Percentiles rank a stretch among this genome's conserved stretches.
Conservation (phyloP, 208 protist species). For the Pavlovales sp. region DNA sequence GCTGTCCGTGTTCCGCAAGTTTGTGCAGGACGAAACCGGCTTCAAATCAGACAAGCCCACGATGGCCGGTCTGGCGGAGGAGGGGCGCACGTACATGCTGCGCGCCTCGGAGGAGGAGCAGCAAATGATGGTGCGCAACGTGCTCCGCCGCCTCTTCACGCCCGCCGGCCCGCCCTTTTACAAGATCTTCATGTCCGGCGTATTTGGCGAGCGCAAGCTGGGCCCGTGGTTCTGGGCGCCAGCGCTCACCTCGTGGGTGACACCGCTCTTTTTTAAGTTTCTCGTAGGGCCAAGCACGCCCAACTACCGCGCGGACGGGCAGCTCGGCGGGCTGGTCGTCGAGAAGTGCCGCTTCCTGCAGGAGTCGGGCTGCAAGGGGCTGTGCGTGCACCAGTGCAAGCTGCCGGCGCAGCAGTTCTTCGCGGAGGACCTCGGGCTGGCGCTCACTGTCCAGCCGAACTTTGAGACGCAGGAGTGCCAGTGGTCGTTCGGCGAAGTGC, state of each 20-base stretch:
- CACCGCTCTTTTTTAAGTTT: slow-evolving; percentile 33
- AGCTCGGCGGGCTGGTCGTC: slow-evolving; percentile 44
- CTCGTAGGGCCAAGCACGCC: slow-evolving; percentile 36
- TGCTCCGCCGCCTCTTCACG: slow-evolving; percentile 40
- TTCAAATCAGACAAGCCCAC: background rate
- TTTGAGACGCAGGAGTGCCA: slow-evolving; percentile 46
- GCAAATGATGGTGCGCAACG: slow-evolving; percentile 29
- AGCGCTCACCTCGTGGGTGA: slow-evolving; percentile 28
- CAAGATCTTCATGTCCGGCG: slow-evolving; percentile 44
- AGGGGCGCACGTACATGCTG: slow-evolving; percentile 45
- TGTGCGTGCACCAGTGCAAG: slow-evolving; percentile 37
- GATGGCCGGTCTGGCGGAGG: slow-evolving; percentile 38
- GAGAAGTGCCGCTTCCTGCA: slow-evolving; percentile 52
- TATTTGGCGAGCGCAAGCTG: background rate
- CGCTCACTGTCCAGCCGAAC: background rate
- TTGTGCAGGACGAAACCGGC: slow-evolving; percentile 5
- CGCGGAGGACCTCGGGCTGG: background rate
- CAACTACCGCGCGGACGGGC: slow-evolving; percentile 31
- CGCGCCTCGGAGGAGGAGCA: background rate
- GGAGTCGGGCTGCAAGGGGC: slow-evolving; percentile 37
- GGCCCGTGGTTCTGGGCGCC: slow-evolving; percentile 30
- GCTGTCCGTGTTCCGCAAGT: slow-evolving; percentile 20
- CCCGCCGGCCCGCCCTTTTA: slow-evolving; percentile 47
- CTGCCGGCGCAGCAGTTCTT: slow-evolving; percentile 35
- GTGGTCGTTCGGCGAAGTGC: slow-evolving; percentile 43